These are phyloP conservation scores for Tylopilus intermedius DNA, from an alignment of 768 basidiomycete genomes.

Conservation along the genomic window DNA sequence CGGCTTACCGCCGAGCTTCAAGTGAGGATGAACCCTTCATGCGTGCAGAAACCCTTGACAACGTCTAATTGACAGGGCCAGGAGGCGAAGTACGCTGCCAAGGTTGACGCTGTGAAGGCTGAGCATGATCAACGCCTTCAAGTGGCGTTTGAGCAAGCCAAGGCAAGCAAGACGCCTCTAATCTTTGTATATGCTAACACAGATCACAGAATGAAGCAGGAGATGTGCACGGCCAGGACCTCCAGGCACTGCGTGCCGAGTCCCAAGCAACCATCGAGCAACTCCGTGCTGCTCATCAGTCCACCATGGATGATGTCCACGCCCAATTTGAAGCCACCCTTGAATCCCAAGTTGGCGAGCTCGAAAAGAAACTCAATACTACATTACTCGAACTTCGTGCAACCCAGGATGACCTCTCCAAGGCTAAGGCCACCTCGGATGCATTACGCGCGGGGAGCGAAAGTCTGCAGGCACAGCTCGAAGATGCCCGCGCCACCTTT, in stretches of 20 bases:
- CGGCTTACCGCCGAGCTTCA: conserved; percentile 58
- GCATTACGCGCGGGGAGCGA: conserved; percentile 51
- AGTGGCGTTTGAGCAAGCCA: conserved; percentile 73
- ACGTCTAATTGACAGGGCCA: conserved; percentile 44
- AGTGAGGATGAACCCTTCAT: conserved; percentile 36
- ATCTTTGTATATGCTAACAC: conserved; percentile 7
- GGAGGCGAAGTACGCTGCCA: conserved; percentile 62
- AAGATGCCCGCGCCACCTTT: conserved; percentile 51
- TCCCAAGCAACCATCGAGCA: conserved; percentile 67
- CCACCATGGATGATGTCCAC: conserved; percentile 56
- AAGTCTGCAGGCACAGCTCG: conserved; percentile 56
- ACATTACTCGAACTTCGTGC: conserved; percentile 74
- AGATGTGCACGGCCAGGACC: conserved; percentile 59
- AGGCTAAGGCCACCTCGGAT: conserved; percentile 61
- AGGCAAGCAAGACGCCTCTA: conserved; percentile 42
- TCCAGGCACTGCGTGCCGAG: conserved; percentile 63
- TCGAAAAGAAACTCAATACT: conserved; percentile 61
- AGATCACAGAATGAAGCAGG: conserved; percentile 61
- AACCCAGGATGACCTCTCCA: conserved; percentile 76
- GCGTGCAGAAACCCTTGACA: neutral
- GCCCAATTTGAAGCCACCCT: conserved; percentile 59
- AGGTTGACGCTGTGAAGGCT: conserved; percentile 59
- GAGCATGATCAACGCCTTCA: conserved; percentile 60
- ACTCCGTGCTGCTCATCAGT: conserved; percentile 57
- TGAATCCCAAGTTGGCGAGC: conserved; percentile 48